Evolutionary conservation across 306 rosid genomes (phyloP).

Genomic region (Dalbergia cultrata): DNA sequence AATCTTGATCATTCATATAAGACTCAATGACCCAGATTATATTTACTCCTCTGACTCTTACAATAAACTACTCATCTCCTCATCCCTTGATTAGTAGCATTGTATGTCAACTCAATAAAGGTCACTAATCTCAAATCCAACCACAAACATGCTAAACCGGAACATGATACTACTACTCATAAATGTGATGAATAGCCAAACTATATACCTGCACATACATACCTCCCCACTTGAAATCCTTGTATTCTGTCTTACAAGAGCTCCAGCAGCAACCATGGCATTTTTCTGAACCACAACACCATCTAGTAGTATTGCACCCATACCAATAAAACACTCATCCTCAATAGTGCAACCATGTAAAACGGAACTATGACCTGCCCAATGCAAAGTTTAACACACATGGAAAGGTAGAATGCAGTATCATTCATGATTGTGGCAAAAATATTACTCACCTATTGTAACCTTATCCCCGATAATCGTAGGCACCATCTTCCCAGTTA

Average conservation of each 20-base stretch:
- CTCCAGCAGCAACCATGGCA: slow-evolving; percentile 95
- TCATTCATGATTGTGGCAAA: slow-evolving; percentile 29
- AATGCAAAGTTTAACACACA: background rate
- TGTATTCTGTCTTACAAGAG: slow-evolving; percentile 91
- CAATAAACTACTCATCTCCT: too few relatives aligned
- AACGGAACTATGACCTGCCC: slow-evolving; percentile 87
- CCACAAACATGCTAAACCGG: background rate
- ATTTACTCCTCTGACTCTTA: too few relatives aligned
- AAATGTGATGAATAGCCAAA: slow-evolving; percentile 5
- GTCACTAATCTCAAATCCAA: background rate
- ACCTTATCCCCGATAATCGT: slow-evolving; percentile 89
- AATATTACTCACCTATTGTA: slow-evolving; percentile 76
- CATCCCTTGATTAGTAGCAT: background rate
- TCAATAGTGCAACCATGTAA: slow-evolving; percentile 92
- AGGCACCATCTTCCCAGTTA: slow-evolving; percentile 91
- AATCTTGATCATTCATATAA: too few relatives aligned
- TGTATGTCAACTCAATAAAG: slow-evolving; percentile 10
- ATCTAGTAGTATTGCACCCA: slow-evolving; percentile 92
- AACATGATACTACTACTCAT: background rate
- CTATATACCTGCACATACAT: slow-evolving; percentile 31
- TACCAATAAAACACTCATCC: slow-evolving; percentile 94
- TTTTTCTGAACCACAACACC: slow-evolving; percentile 87
- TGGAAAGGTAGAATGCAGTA: background rate
- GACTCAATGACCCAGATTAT: too few relatives aligned
- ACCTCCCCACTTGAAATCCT: slow-evolving; percentile 93